Percentiles rank a stretch among this genome's conserved stretches.
Conservation (phyloP, 2,329 filamentous ascomycete species). For the Canariomyces notabilis region DNA sequence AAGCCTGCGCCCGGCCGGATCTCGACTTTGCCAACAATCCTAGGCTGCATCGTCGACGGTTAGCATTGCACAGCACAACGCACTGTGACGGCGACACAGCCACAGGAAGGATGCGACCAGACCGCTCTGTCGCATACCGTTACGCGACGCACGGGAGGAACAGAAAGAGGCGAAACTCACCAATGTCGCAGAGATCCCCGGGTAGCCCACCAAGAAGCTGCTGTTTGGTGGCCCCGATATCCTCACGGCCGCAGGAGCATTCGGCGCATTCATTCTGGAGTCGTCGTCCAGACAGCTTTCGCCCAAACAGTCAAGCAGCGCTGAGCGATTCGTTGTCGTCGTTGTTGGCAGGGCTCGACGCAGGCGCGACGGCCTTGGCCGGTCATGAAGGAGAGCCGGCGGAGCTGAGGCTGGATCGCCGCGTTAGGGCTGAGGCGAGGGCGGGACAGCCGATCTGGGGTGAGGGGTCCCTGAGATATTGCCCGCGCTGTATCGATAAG, state of each 20-base stretch:
- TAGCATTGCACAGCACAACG: constrained; percentile 9
- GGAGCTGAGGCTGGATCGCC: constrained; percentile 22
- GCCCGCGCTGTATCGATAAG: constrained; percentile 22
- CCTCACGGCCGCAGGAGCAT: constrained; percentile 60
- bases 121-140: too few species aligned
- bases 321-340: constrained; percentile 1
- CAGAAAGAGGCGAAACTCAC: constrained; percentile 52
- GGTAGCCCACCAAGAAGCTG: constrained; percentile 94
- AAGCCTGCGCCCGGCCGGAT: constrained; percentile 81
- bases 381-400: constrained; percentile 25
- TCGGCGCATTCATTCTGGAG: constrained; percentile 24
- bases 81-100: neutral
- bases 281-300: constrained; percentile 16
- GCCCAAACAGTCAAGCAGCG: constrained; percentile 6
- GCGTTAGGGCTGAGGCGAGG: constrained; percentile 20
- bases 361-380: constrained; percentile 17
- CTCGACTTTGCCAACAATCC: constrained; percentile 96
- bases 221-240: constrained; percentile 96
- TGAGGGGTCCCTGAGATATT: constrained; percentile 16
- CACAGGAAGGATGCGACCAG: neutral
- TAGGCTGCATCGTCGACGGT: constrained; percentile 55
- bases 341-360: constrained; percentile 11
- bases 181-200: constrained; percentile 93
- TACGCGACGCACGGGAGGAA: constrained; percentile 10
- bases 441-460: constrained; percentile 7